Base-by-base conservation (phyloP, 2,329 filamentous ascomycete genomes). In the Hypoxylon sp. region DNA sequence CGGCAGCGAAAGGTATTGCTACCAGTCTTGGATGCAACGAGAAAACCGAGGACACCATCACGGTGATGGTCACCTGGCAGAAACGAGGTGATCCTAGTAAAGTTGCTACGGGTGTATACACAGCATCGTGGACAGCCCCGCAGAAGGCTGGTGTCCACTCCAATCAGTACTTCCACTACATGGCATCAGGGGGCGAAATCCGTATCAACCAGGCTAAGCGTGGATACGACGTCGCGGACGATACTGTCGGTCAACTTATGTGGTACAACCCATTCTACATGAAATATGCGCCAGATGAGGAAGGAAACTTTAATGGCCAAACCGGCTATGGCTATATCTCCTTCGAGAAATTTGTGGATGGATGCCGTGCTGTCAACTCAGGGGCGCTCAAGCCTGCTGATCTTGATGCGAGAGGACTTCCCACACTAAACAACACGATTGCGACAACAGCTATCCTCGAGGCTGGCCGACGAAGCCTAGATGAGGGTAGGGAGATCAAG, bases 201-300 rank as follows among this genome's bases (percentile, higher is more conserved):
- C 88, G 92, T 65, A 88, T 97, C 74, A 93, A 97, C 82, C 95
- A 97, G 81, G 94, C 94, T 46, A 96, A 97, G 85, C 88, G 94
- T 58, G 94, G 94, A 50, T 97, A 97, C 81, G 94, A 97, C 75
- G 91, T 97, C 9, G 93, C 94, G n/a, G 91, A 94, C 70, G 94
- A 97, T 77, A 85, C 81, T 19, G 82, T 82, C 1, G 87, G 87
- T 41, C 86, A 89, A 76, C 80, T 97, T 67, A 86, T 90, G 76
- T 97, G 94, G 93, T 91, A 92, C 78, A 97, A 97, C 79, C 94
- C 94, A 77, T 96, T 96, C 81, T 96, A 96, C 81, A 97, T 96
- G 93, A 90, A 91, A 74, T 97, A 97, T 75, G 92, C 94, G 11
- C 94, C 94, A 19, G 94, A 97, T 75, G 94, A 97, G 82, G 92